Percentiles rank a stretch among this genome's conserved stretches.
Evolutionary conservation across 257 asterid genomes (phyloP).

Genomic region (Solanum habrochaites): DNA sequence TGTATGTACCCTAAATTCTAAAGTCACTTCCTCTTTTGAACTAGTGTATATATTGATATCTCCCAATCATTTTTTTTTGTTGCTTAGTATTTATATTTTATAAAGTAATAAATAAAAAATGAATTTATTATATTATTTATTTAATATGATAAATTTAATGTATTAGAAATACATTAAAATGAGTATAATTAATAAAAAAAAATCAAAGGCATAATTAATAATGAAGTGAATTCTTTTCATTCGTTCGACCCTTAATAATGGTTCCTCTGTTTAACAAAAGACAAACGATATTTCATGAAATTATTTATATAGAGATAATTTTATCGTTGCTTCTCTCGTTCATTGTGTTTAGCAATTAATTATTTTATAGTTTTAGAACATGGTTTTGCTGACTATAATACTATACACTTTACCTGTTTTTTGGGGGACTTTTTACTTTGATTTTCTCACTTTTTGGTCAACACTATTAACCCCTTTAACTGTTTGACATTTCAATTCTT

Average conservation of each 20-base stretch:
- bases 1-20: neutral
- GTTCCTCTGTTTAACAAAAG: too few relatives aligned
- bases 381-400: neutral
- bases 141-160: neutral
- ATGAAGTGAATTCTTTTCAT: too few relatives aligned
- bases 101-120: too few relatives aligned
- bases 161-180: too few relatives aligned
- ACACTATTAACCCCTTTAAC: neutral
- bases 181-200: too few relatives aligned
- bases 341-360: neutral
- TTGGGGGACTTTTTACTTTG: neutral
- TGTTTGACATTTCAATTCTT: neutral
- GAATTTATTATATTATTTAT: too few relatives aligned
- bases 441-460: neutral
- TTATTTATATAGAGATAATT: accelerated
- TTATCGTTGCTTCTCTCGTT: neutral
- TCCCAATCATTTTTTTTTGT: neutral
- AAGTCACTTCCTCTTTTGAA: neutral
- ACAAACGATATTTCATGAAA: too few relatives aligned
- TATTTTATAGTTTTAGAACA: neutral
- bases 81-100: too few relatives aligned
- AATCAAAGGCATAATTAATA: too few relatives aligned
- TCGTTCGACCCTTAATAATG: too few relatives aligned
- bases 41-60: neutral
- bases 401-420: neutral